Base-by-base conservation (phyloP, 2,329 filamentous ascomycete species). In the Diaporthe vaccinii region DNA sequence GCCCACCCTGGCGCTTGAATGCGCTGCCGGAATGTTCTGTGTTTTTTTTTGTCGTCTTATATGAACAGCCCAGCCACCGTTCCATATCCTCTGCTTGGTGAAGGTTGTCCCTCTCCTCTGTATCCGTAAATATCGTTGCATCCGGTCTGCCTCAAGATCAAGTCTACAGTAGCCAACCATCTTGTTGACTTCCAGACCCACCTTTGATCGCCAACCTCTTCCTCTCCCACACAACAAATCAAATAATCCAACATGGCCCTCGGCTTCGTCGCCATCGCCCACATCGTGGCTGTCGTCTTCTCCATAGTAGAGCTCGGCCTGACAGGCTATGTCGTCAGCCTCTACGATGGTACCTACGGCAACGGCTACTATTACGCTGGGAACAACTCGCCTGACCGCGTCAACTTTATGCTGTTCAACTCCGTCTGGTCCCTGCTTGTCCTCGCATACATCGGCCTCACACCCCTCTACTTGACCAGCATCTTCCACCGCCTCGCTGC, bases 381-480 rank as follows among this genome's bases (percentile, higher is more conserved):
- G 8, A 46, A 12, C 55, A 36, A 17, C 2, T 84, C 87, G 2
- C 92, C 93, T 10, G 87, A 89, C 15, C 85, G 88, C 49, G 86
- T 94, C 82, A 92, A 92, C 84, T 98, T 97, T 86, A 89, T 96
- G 84, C 87, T 98, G 84, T 98, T 98, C 89, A 89, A 88, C 82
- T 87, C 91, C 55, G 87, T 95, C 79, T 97, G 94, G 94, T 93
- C 94, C 2, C 83, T 95, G 65, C 88, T 97, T 77, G 85, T 93
- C 6, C 87, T 96, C 46, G 83, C 89, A 73, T 96, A 95, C 83
- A 89, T 97, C 76, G 87, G 91, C 79, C 77, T 96, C 68, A 87
- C 92, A 3, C 94, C 94, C 1, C 85, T 90, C 58, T 92, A 91
- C 84, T 86, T 91, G 79, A 87, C 89, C 4, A 85, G 86, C 34